Percentiles rank a stretch among this genome's conserved stretches.
Conservation (phyloP, 2,329 filamentous ascomycete genomes). For the Pseudopyrenochaeta lycopersici region DNA sequence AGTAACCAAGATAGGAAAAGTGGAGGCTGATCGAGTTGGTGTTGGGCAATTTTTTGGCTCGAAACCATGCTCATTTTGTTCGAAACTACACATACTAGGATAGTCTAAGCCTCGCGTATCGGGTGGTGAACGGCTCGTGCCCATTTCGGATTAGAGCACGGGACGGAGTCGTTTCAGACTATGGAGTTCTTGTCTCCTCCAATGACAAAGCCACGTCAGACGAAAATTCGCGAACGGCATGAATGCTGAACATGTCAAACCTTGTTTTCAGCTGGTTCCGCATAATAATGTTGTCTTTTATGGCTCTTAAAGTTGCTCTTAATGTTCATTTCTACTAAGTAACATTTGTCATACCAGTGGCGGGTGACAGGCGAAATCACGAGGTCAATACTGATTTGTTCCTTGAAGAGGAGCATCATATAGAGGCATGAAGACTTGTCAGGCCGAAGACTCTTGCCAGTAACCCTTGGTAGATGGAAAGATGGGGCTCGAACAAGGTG, state of each 20-base stretch:
- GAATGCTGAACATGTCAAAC: conserved; percentile 1
- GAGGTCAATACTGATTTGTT: not conserved
- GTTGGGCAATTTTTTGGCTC: conserved; percentile 8
- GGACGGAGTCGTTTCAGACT: conserved; percentile 13
- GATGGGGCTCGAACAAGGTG: not conserved
- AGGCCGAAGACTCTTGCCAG: not conserved
- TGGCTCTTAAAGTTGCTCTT: not conserved
- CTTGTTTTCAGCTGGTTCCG: not conserved
- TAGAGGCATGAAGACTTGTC: not conserved
- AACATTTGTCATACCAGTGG: conserved; percentile 5
- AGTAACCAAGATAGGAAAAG: conserved; percentile 7
- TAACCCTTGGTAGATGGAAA: not conserved
- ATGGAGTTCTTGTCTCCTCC: conserved; percentile 6
- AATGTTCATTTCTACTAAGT: not conserved
- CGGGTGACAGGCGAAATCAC: not conserved
- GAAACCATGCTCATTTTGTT: conserved; percentile 21
- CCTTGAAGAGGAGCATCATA: not conserved
- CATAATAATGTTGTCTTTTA: conserved; percentile 2
- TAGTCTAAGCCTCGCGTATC: conserved; percentile 17
- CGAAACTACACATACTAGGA: conserved; percentile 23
- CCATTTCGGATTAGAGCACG: conserved; percentile 7
- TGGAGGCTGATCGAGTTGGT: conserved; percentile 13
- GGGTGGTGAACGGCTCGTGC: conserved; percentile 3
- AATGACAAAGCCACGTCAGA: conserved; percentile 4
- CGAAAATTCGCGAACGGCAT: not conserved